These are phyloP conservation scores for Aspergillus hiratsukae DNA, from an alignment of 2,329 filamentous ascomycete genomes.

Conservation along the genomic window DNA sequence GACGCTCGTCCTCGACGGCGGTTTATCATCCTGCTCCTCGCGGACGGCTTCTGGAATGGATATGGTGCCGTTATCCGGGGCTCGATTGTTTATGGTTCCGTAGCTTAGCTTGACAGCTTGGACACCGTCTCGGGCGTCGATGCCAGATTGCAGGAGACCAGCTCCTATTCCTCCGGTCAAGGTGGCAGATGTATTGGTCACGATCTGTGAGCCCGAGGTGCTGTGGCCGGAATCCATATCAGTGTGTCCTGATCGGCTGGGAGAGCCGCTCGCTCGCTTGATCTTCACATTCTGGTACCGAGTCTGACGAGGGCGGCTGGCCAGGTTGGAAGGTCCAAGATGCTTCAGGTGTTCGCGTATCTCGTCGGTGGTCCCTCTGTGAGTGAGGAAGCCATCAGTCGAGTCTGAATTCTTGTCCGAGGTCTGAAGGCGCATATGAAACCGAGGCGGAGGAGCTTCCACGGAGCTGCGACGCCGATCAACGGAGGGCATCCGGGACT, in stretches of 20 bases:
- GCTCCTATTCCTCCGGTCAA: conserved; percentile 51
- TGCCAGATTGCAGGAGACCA: conserved; percentile 49
- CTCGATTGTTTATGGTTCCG: conserved; percentile 40
- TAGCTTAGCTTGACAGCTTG: conserved; percentile 57
- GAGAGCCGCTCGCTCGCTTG: conserved; percentile 50
- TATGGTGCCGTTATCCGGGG: conserved; percentile 20
- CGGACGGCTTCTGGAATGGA: conserved; percentile 29
- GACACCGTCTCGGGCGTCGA: conserved; percentile 61
- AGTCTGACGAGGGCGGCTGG: conserved; percentile 56
- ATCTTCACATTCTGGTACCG: conserved; percentile 62
- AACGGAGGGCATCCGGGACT: conserved; percentile 24
- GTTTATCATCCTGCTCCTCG: conserved; percentile 27
- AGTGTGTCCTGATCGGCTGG: conserved; percentile 32
- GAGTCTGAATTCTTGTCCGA: conserved; percentile 25
- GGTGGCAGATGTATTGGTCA: conserved; percentile 28
- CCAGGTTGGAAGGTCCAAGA: conserved; percentile 60
- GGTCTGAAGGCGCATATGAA: conserved; percentile 36
- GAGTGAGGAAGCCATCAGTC: conserved; percentile 33
- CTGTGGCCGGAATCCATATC: conserved; percentile 37
- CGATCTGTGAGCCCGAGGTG: conserved; percentile 34
- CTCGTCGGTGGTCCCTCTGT: conserved; percentile 51
- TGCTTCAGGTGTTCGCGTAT: conserved; percentile 59
- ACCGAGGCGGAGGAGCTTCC: conserved; percentile 36
- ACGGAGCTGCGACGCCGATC: conserved; percentile 31
- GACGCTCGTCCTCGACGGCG: conserved; percentile 18